Conservation (phyloP, 352 stramenopile species). For the Globisporangium ultimum region DNA sequence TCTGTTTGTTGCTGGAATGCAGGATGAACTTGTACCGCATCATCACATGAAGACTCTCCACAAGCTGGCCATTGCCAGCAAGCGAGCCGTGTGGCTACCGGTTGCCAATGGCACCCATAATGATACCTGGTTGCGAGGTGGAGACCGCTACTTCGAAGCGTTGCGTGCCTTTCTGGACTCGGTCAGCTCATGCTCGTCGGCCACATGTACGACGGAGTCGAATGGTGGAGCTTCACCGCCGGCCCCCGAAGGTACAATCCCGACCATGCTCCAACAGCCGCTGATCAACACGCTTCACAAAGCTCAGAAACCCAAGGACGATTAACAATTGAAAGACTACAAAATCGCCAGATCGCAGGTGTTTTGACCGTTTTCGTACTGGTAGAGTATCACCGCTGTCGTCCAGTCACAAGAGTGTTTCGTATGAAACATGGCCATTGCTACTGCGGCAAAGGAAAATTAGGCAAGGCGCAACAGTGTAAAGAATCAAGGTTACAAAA, state of each 20-base stretch:
- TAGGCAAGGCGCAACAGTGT: too few species aligned
- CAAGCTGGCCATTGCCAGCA: slow-evolving; percentile 52
- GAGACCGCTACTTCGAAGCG: slow-evolving; percentile 81
- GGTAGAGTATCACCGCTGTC: too few species aligned
- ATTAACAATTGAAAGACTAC: slow-evolving; percentile 11
- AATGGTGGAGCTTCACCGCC: slow-evolving; percentile 4
- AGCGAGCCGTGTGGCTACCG: slow-evolving; percentile 55
- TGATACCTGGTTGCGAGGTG: slow-evolving; percentile 91
- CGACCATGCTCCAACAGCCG: slow-evolving; percentile 65
- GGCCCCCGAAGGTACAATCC: slow-evolving; percentile 56
- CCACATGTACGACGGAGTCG: slow-evolving; percentile 15
- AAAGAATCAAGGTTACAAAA: too few species aligned
- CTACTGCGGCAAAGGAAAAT: too few species aligned
- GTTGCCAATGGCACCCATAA: slow-evolving; percentile 94
- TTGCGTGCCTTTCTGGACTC: slow-evolving; percentile 64
- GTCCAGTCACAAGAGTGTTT: too few species aligned
- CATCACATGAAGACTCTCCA: slow-evolving; percentile 85
- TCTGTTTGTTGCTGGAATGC: slow-evolving; percentile 88
- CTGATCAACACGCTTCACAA: slow-evolving; percentile 34
- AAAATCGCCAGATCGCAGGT: background rate
- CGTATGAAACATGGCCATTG: too few species aligned
- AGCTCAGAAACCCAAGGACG: slow-evolving; percentile 28
- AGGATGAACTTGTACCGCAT: slow-evolving; percentile 92
- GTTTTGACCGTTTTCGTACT: too few species aligned
- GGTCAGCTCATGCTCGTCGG: slow-evolving; percentile 16